Percentiles rank a stretch among this genome's conserved stretches.
Conservation (phyloP, 768 basidiomycete genomes). For the Dendrothele bispora region DNA sequence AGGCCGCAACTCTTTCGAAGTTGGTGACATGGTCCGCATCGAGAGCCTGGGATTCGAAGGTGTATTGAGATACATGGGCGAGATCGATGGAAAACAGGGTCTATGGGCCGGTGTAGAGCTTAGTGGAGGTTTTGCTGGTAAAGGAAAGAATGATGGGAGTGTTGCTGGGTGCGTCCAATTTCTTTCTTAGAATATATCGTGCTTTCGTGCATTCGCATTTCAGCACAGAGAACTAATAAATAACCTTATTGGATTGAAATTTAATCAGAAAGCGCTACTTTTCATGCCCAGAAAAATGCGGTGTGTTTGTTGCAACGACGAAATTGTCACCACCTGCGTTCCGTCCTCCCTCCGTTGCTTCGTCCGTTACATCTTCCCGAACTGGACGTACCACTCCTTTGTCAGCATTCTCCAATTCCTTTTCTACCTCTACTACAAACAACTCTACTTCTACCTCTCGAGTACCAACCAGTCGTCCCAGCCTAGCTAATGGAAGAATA, state of each 20-base stretch:
- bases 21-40: constrained; percentile 84
- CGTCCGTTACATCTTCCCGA: constrained; percentile 66
- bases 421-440: constrained; percentile 17
- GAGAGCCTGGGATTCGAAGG: constrained; percentile 91
- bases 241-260: no score
- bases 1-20: constrained; percentile 60
- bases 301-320: constrained; percentile 83
- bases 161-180: constrained; percentile 78
- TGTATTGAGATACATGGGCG: constrained; percentile 73
- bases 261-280: constrained; percentile 92
- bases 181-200: neutral
- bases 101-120: constrained; percentile 95
- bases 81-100: constrained; percentile 87
- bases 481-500: no score
- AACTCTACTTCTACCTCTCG: constrained; percentile 17
- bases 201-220: neutral
- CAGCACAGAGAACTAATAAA: no score
- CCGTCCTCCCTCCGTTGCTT: constrained; percentile 54
- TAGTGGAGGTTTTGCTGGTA: constrained; percentile 78
- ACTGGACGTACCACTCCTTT: constrained; percentile 54
- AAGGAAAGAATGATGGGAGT: constrained; percentile 93
- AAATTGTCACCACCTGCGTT: constrained; percentile 83
- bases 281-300: constrained; percentile 77
- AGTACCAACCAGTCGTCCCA: constrained; percentile 35
- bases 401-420: constrained; percentile 27